Evolutionary conservation across 2,329 filamentous ascomycete genomes (phyloP), one percentile per base, ranked within the genome.

Genomic region (Colletotrichum sp.): DNA sequence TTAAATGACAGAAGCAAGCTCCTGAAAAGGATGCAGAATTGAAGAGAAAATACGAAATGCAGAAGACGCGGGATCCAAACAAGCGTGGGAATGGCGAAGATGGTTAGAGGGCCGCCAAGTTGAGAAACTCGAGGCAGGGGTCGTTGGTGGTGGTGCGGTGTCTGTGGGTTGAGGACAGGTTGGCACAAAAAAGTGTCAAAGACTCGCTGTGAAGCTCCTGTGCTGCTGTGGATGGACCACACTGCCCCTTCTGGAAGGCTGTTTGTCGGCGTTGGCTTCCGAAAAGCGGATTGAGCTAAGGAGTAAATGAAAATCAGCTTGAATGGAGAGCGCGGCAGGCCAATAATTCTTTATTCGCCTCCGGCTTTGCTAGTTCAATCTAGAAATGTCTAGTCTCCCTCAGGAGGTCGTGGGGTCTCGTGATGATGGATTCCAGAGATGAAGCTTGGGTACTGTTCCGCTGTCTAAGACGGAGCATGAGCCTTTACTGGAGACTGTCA

Each of bases 101-200:
- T 72, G 69, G 68, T 77, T 62, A 65, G 69, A 78, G 69, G 69
- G 64, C 44, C 69, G 76, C 75, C 77, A 72, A 77, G 75, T 59
- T 30, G 57, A 69, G 36, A 75, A 44, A 49, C 64, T 64, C 49
- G 59, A 74, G 57, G 69, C 74, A 77, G 76, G 60, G 76, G 55
- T 69, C 15, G 74, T 65, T 69, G 63, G 63, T 64, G 69, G 39
- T 72, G 55, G 69, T 63, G 72, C 30, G 57, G 73, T 72, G 69
- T 72, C 39, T 69, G 57, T 72, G 72, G 78, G 71, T 69, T 78
- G 78, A 82, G 80, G 80, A 81, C 80, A 81, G 79, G 74, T 81
- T 82, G 81, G 80, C 80, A 76, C 74, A 76, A 76, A 69, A 75
- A 68, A 36, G 73, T n/a, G 64, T 36, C 49, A 59, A 64, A 55